phyloP scores from a whole-genome alignment of 108 stramenopile genomes.

The Nannochloropsis salina region DNA sequence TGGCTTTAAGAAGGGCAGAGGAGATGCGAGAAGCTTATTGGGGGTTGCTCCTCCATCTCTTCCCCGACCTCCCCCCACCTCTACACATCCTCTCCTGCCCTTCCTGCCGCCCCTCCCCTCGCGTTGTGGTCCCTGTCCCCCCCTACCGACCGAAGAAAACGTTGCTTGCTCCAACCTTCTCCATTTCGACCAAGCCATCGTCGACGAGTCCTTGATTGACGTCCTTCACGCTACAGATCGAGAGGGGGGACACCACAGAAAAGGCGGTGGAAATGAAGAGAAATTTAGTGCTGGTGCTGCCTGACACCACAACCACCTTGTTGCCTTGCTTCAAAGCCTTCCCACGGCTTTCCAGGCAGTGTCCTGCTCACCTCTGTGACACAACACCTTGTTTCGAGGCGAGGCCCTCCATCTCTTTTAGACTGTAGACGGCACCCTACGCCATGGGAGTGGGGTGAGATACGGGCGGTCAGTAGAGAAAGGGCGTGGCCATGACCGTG shows the following conservation, averaged over 20 bases:
- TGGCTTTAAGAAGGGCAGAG: no score
- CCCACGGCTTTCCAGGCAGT: no score
- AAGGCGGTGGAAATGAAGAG: not conserved
- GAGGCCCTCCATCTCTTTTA: not conserved
- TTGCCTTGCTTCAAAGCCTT: no score
- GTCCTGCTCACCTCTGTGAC: no score
- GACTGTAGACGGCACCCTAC: not conserved
- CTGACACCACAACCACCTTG: no score
- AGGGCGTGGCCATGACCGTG: not conserved
- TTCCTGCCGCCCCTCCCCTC: not conserved
- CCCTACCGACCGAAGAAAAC: no score
- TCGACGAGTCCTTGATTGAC: not conserved
- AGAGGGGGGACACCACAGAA: not conserved
- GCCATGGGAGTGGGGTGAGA: not conserved
- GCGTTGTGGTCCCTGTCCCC: not conserved
- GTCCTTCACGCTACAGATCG: not conserved
- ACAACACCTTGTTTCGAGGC: not conserved
- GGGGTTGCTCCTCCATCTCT: not conserved
- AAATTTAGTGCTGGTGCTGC: not conserved
- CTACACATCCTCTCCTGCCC: not conserved
- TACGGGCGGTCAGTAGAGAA: not conserved
- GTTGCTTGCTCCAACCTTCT: not conserved
- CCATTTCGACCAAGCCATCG: not conserved
- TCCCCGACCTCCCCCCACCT: not conserved
- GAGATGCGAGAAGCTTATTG: no score